Base-by-base conservation (phyloP, 371 early-diverging fungal genomes). In the Lichtheimia hyalospora region DNA sequence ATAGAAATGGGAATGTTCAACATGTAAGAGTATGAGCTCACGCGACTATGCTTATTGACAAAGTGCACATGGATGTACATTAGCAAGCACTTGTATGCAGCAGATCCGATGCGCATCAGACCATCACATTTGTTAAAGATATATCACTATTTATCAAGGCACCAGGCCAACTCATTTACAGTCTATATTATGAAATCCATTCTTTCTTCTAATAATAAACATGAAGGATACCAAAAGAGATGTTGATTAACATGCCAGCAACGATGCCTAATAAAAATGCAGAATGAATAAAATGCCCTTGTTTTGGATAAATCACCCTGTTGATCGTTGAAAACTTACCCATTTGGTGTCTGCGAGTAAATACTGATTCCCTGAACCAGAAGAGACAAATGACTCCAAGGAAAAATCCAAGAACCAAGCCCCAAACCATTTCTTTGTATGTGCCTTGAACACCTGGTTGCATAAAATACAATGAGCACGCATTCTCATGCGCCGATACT, bases 291-390 rank as follows among this genome's bases (percentile, higher is more conserved):
- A 23, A 27, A 6, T 8, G 10, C 34, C 10, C 34, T 5, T n/a
- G n/a, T 34, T 34, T 34, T 34, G 10, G 34, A 34, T 34, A 34
- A 34, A 2, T 7, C 5, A 27, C 3, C 27, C 27, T 34, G 34
- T 10, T 10, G 10, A 34, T 10, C 6, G 13, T 2, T n/a, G 2
- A 48, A 43, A 0, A 16, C 74, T 57, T 82, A 73, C 85, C 86
- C 70, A 86, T 73, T 59, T 86, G 88, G 60, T 88, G 88, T 40
- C 83, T 40, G 48, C 85, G 66, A 12, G 82, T 79, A 57, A 86
- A 88, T 1, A 85, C 75, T 1, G 80, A 75, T 58, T 88, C 89
- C 24, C 81, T 81, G 64, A 88, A 77, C 85, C 85, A 86, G 62
- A 86, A 85, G 48, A 88, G 57, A 14, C 78, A 76, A 0, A 88